Evolutionary conservation across 2,329 filamentous ascomycete species (phyloP).

Genomic region (Ambrosiella cleistominuta): DNA sequence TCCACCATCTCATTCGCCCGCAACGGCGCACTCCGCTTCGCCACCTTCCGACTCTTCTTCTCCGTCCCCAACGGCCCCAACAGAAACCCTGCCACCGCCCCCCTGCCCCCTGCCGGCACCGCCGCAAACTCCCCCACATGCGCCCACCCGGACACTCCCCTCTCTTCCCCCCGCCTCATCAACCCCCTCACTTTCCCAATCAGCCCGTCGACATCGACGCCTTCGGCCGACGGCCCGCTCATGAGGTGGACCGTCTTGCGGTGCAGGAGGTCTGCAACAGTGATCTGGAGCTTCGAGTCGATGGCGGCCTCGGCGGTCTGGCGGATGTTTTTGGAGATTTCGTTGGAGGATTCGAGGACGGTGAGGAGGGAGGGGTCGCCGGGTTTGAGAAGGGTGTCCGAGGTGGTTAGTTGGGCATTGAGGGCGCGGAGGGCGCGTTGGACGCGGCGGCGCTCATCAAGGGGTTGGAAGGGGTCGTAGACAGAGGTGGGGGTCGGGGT

Average conservation of each 20-base stretch:
- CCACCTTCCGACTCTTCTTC: constrained; percentile 57
- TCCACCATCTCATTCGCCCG: constrained; percentile 50
- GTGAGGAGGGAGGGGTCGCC: constrained; percentile 37
- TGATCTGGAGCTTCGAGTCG: constrained; percentile 73
- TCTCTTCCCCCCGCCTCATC: constrained; percentile 49
- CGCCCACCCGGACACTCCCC: constrained; percentile 70
- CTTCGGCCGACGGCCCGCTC: constrained; percentile 53
- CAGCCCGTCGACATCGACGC: constrained; percentile 80
- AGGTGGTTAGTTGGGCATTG: constrained; percentile 38
- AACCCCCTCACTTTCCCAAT: constrained; percentile 77
- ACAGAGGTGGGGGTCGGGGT: constrained; percentile 45
- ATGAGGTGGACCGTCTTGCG: constrained; percentile 61
- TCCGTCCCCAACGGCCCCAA: constrained; percentile 78
- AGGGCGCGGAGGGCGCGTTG: constrained; percentile 54
- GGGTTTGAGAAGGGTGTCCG: constrained; percentile 21
- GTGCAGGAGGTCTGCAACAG: constrained; percentile 60
- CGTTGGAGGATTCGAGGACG: constrained; percentile 48
- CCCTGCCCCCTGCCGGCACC: constrained; percentile 53
- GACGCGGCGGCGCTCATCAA: constrained; percentile 52
- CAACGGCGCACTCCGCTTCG: constrained; percentile 54
- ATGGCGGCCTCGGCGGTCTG: constrained; percentile 84
- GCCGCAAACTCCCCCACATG: constrained; percentile 64
- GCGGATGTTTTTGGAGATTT: constrained; percentile 49
- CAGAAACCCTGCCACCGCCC: constrained; percentile 65
- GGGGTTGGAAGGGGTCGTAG: constrained; percentile 72